Conservation (phyloP, 352 stramenopile species). For the Phytophthora aleatoria region DNA sequence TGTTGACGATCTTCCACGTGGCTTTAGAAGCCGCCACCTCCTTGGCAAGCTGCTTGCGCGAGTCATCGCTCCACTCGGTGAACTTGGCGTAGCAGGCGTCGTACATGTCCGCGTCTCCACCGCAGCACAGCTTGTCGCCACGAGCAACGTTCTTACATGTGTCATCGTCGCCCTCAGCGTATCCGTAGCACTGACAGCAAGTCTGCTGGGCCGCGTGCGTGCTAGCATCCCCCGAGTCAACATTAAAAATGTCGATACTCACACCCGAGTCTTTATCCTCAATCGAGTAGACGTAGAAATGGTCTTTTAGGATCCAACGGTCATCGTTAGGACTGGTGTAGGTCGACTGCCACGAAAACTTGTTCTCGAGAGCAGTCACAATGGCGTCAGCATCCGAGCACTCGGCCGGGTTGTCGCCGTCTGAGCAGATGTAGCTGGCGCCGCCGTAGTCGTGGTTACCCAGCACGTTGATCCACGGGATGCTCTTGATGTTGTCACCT, state of each 20-base stretch:
- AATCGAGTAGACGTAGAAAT: conserved; percentile 61
- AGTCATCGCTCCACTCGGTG: conserved; percentile 52
- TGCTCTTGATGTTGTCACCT: conserved; percentile 45
- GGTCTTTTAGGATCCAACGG: conserved; percentile 59
- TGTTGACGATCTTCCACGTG: conserved; percentile 74
- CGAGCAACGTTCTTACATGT: conserved; percentile 50
- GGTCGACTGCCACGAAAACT: conserved; percentile 50
- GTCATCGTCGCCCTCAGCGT: conserved; percentile 41
- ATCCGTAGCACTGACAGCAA: conserved; percentile 69
- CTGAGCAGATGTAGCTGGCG: conserved; percentile 58
- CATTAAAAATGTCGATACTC: conserved; percentile 66
- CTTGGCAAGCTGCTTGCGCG: conserved; percentile 41
- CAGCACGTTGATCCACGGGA: conserved; percentile 70
- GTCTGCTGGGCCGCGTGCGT: conserved; percentile 55
- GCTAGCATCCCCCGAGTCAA: conserved; percentile 60
- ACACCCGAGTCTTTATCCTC: conserved; percentile 44
- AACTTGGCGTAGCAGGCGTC: conserved; percentile 50
- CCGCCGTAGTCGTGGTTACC: conserved; percentile 79
- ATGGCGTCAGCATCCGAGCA: conserved; percentile 34
- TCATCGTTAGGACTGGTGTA: conserved; percentile 63
- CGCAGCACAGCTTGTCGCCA: conserved; percentile 44
- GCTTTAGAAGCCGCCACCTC: conserved; percentile 51
- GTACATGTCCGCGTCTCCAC: conserved; percentile 44
- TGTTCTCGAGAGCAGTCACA: conserved; percentile 35
- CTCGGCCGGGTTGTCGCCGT: conserved; percentile 34